Evolutionary conservation across 805 yeast species (phyloP).

Genomic region (Ogataea pignaliae): DNA sequence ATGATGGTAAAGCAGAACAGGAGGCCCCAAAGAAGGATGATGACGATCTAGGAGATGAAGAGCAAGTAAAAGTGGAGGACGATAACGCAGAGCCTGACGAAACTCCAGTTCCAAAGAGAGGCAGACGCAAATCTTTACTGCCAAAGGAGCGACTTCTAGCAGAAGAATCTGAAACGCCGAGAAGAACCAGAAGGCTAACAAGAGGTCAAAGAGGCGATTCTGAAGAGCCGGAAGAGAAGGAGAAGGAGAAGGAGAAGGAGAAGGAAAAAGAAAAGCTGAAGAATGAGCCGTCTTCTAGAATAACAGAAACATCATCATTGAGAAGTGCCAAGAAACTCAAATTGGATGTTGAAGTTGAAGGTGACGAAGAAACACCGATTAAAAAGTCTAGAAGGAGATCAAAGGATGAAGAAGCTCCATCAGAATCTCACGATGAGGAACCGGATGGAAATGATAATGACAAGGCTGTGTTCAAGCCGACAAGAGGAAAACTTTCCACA

Average conservation of each 20-base stretch:
- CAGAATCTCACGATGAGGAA: neutral
- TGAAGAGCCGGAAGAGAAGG: slow-evolving; percentile 5
- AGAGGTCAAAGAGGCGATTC: neutral
- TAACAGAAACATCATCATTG: neutral
- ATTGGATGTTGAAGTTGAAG: slow-evolving; percentile 2
- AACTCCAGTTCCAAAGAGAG: neutral
- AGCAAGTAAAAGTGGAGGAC: neutral
- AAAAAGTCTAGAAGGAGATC: slow-evolving; percentile 7
- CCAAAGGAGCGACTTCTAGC: neutral
- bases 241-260: slow-evolving; percentile 1
- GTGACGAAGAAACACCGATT: slow-evolving; percentile 6
- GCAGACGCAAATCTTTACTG: neutral
- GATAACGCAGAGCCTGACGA: neutral
- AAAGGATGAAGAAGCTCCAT: slow-evolving; percentile 8
- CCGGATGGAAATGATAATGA: neutral
- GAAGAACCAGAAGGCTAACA: neutral
- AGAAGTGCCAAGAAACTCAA: slow-evolving; percentile 6
- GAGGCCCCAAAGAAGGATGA: neutral
- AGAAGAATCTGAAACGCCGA: neutral
- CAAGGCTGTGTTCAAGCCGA: neutral
- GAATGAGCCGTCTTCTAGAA: neutral
- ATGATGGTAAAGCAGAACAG: neutral
- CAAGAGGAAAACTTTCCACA: neutral
- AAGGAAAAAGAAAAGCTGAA: slow-evolving; percentile 1
- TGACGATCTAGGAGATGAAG: neutral